Conservation (phyloP, 1,284 basidiomycete genomes). For the Austroboletus olivaceoglutinosus region DNA sequence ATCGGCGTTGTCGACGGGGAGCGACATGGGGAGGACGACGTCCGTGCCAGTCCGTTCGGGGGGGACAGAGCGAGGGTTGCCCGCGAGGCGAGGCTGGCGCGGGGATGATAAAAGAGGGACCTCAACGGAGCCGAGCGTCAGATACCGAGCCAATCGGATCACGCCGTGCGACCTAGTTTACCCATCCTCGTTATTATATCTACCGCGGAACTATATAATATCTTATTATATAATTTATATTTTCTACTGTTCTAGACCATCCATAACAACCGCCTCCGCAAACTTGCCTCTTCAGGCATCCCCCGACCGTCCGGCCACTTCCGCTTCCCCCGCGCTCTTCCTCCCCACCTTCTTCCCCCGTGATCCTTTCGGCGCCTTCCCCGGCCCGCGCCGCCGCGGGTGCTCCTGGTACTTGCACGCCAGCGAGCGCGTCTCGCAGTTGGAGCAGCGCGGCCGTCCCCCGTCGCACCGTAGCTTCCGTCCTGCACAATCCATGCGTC, state of each 20-base stretch:
- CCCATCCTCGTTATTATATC: constrained; percentile 18
- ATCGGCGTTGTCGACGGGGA: constrained; percentile 35
- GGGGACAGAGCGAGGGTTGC: constrained; percentile 37
- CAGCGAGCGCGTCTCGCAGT: constrained; percentile 50
- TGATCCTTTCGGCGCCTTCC: constrained; percentile 57
- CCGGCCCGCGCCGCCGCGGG: constrained; percentile 65
- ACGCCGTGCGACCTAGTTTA: constrained; percentile 7
- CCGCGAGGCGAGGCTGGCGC: constrained; percentile 40
- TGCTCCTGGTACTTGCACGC: constrained; percentile 54
- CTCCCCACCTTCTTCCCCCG: constrained; percentile 28
- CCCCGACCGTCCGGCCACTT: constrained; percentile 26
- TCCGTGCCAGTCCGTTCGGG: constrained; percentile 21
- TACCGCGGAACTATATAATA: constrained; percentile 33
- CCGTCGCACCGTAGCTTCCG: constrained; percentile 74
- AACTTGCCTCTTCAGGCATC: constrained; percentile 26
- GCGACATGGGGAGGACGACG: constrained; percentile 26
- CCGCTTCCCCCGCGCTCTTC: constrained; percentile 26
- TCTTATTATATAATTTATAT: constrained; percentile 26
- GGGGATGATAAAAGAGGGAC: constrained; percentile 40
- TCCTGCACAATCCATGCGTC: constrained; percentile 38
- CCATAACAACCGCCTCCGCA: constrained; percentile 11
- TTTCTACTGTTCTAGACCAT: constrained; percentile 19
- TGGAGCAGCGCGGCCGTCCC: constrained; percentile 53
- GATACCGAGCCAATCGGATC: constrained; percentile 39
- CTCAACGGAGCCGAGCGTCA: constrained; percentile 39